phyloP scores from a whole-genome alignment of 140 eudicot species.

The Oenanthe javanica region DNA sequence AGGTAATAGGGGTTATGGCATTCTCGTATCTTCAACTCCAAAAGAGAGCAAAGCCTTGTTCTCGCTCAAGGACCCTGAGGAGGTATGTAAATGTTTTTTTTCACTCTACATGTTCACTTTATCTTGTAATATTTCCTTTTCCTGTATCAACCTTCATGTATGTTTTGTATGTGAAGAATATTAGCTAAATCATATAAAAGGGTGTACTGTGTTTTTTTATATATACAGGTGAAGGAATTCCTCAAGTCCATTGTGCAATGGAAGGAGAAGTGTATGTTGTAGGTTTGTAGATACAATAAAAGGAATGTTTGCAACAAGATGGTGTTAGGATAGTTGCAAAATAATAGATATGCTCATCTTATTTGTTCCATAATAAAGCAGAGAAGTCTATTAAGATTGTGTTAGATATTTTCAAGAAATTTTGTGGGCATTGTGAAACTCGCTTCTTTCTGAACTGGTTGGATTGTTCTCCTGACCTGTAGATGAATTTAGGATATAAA shows the following conservation, averaged over 20 bases:
- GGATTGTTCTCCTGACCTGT: neutral
- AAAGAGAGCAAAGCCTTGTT: constrained; percentile 84
- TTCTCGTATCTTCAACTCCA: constrained; percentile 63
- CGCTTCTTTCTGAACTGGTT: neutral
- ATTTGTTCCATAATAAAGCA: neutral
- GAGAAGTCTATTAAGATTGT: neutral
- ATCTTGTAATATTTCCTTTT: neutral
- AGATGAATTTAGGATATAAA: neutral
- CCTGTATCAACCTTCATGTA: neutral
- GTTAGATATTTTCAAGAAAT: neutral
- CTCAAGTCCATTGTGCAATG: constrained; percentile 45
- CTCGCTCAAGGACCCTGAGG: constrained; percentile 70
- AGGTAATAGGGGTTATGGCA: constrained; percentile 67
- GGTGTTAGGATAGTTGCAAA: neutral
- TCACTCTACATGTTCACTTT: no score
- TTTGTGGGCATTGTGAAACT: neutral
- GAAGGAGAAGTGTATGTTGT: constrained; percentile 28
- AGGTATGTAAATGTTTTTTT: constrained; percentile 33
- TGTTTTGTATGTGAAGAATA: neutral
- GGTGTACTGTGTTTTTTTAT: neutral
- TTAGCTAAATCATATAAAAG: neutral
- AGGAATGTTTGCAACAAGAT: neutral
- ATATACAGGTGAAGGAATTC: constrained; percentile 50
- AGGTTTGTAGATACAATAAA: neutral
- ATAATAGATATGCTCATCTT: neutral